phyloP scores from a whole-genome alignment of 768 basidiomycete species.

The Porpolomopsis calyptriformis region DNA sequence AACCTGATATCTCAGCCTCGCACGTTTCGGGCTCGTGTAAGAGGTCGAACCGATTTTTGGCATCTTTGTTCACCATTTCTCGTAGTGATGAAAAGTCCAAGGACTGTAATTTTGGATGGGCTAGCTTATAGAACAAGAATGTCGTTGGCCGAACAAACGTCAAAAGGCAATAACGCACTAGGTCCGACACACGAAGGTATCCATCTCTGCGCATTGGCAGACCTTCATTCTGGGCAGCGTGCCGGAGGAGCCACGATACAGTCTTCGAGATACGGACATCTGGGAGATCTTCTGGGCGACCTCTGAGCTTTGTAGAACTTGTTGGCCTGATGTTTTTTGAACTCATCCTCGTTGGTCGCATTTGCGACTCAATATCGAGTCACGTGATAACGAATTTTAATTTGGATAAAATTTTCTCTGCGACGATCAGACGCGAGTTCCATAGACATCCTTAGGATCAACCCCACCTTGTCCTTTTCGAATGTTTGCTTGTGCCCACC shows the following conservation, averaged over 20 bases:
- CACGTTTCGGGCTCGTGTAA: conserved; percentile 36
- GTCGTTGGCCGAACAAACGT: background rate
- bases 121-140: conserved; percentile 37
- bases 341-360: no score
- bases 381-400: no score
- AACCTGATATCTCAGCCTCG: conserved; percentile 8
- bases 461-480: conserved; percentile 79
- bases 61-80: conserved; percentile 55
- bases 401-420: no score
- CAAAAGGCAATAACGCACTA: conserved; percentile 53
- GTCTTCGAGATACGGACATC: conserved; percentile 75
- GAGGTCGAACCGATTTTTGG: conserved; percentile 57
- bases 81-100: conserved; percentile 46
- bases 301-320: conserved; percentile 43
- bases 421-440: conserved; percentile 43
- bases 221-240: conserved; percentile 71
- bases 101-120: conserved; percentile 54
- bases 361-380: no score
- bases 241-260: conserved; percentile 83
- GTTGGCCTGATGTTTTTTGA: no score
- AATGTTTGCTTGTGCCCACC: conserved; percentile 83
- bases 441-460: conserved; percentile 69
- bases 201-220: conserved; percentile 75
- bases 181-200: conserved; percentile 68
- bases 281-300: conserved; percentile 50